phyloP scores from a whole-genome alignment of 495 filamentous ascomycete genomes.

The Thermothielavioides terrestris region DNA sequence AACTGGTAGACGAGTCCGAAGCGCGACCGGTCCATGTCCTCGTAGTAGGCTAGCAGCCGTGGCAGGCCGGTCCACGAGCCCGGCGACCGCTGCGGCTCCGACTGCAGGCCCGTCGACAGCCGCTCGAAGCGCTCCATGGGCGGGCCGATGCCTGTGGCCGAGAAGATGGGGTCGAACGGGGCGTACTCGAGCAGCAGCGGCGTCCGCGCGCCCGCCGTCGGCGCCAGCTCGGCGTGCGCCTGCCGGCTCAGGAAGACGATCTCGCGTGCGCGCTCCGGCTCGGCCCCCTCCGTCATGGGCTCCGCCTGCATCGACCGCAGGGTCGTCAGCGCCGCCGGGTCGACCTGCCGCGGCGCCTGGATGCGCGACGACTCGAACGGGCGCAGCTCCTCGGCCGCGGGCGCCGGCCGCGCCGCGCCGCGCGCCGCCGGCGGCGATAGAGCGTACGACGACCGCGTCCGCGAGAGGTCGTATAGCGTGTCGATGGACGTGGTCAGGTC shows the following conservation, averaged over 20 bases:
- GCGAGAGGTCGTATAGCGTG: slow-evolving; percentile 77
- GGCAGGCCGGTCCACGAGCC: slow-evolving; percentile 55
- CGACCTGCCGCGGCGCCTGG: slow-evolving; percentile 45
- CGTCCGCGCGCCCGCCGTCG: slow-evolving; percentile 18
- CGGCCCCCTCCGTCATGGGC: slow-evolving; percentile 30
- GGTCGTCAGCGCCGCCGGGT: slow-evolving; percentile 36
- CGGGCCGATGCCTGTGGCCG: slow-evolving; percentile 53
- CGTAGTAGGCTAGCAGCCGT: slow-evolving; percentile 70
- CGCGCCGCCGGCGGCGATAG: slow-evolving; percentile 16
- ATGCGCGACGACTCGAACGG: slow-evolving; percentile 48
- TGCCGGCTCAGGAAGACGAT: slow-evolving; percentile 48
- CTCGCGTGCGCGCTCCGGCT: slow-evolving; percentile 28
- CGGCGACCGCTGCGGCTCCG: slow-evolving; percentile 44
- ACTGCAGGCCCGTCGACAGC: slow-evolving; percentile 48
- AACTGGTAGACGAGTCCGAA: slow-evolving; percentile 80
- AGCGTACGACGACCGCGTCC: slow-evolving; percentile 50
- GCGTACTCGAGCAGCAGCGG: slow-evolving; percentile 63
- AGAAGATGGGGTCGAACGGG: slow-evolving; percentile 53
- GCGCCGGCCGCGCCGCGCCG: slow-evolving; percentile 20
- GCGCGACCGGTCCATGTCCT: slow-evolving; percentile 67
- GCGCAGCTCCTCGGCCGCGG: slow-evolving; percentile 36
- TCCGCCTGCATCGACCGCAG: slow-evolving; percentile 35
- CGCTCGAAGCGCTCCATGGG: slow-evolving; percentile 56
- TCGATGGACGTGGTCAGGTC: slow-evolving; percentile 82
- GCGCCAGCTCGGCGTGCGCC: slow-evolving; percentile 35